phyloP scores from a whole-genome alignment of 2,329 filamentous ascomycete genomes.

The Curvularia spicifera region DNA sequence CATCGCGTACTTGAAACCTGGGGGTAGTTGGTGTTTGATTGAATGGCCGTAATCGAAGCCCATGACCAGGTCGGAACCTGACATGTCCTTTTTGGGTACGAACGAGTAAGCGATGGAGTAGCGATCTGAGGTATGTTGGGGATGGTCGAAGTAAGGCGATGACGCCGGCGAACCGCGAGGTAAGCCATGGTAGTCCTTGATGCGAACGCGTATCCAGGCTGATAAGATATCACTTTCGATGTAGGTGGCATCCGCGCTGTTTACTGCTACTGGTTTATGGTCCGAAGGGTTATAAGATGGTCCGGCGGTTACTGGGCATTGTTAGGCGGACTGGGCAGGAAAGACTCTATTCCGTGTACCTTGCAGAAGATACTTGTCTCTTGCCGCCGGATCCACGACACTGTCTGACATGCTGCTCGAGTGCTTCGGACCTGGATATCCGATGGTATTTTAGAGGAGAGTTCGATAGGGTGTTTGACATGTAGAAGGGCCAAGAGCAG shows the following conservation, averaged over 20 bases:
- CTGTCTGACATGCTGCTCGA: slow-evolving; percentile 14
- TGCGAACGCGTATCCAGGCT: slow-evolving; percentile 43
- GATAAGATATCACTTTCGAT: slow-evolving; percentile 41
- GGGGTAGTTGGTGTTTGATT: slow-evolving; percentile 47
- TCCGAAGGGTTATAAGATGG: slow-evolving; percentile 42
- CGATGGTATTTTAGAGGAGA: neutral
- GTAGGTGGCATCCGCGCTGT: slow-evolving; percentile 30
- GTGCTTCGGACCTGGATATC: neutral
- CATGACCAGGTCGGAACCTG: slow-evolving; percentile 41
- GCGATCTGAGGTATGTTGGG: slow-evolving; percentile 41
- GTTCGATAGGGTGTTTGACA: neutral
- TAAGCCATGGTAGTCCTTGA: slow-evolving; percentile 48
- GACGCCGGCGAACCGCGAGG: slow-evolving; percentile 38
- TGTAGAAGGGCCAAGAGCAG: neutral
- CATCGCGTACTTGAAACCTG: slow-evolving; percentile 47
- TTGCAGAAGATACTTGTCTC: slow-evolving; percentile 48
- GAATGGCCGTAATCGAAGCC: slow-evolving; percentile 49
- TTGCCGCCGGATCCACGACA: slow-evolving; percentile 39
- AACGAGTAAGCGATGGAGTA: slow-evolving; percentile 50
- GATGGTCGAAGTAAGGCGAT: slow-evolving; percentile 42
- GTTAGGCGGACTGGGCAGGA: neutral
- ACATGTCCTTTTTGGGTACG: slow-evolving; percentile 42
- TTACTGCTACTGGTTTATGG: slow-evolving; percentile 44
- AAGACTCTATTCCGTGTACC: slow-evolving; percentile 10
- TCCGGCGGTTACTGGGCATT: slow-evolving; percentile 42